Evolutionary conservation across 75 land plant species (phyloP).

Genomic region (Pinus taeda): DNA sequence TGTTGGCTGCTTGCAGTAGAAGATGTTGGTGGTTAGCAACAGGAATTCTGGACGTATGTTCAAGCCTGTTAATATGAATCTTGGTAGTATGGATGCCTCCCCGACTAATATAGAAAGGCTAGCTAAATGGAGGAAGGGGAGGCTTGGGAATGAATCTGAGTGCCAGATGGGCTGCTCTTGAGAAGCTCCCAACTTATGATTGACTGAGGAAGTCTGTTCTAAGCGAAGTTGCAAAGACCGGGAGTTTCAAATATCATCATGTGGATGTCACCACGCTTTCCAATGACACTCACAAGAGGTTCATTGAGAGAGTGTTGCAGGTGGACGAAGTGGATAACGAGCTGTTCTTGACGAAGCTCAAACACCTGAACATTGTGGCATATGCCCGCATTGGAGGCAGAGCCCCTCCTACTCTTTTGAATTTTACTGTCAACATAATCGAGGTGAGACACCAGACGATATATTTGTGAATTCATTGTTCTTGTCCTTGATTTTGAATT

Average conservation of each 20-base stretch:
- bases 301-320: constrained; percentile 25
- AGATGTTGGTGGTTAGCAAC: no score
- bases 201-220: constrained; percentile 51
- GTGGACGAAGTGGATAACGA: constrained; percentile 34
- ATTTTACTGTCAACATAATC: constrained; percentile 29
- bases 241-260: constrained; percentile 23
- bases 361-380: constrained; percentile 47
- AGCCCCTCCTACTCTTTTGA: constrained; percentile 56
- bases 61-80: no score
- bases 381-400: constrained; percentile 59
- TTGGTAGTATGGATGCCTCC: no score
- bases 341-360: constrained; percentile 24
- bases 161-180: constrained; percentile 86
- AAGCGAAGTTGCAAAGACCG: constrained; percentile 13
- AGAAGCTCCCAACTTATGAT: constrained; percentile 72
- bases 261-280: constrained; percentile 42
- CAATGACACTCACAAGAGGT: background rate
- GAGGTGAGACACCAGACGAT: constrained; percentile 27
- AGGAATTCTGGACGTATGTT: no score
- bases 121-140: no score
- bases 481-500: background rate
- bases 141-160: no score
- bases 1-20: no score
- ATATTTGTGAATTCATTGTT: background rate
- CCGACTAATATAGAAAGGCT: no score